phyloP scores from a whole-genome alignment of 257 asterid species.

The Plectranthus barbatus region DNA sequence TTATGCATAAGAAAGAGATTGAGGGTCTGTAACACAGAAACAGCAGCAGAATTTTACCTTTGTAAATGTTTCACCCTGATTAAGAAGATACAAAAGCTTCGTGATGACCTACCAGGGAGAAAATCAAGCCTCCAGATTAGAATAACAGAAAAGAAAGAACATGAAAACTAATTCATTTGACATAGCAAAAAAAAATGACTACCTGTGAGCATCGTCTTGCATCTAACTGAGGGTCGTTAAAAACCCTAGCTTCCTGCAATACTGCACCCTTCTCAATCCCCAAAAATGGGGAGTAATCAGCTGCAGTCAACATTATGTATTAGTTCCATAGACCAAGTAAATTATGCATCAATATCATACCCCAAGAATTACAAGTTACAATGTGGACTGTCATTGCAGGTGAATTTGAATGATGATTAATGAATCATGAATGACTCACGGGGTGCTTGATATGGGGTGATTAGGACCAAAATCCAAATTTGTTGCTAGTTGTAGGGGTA shows the following conservation, averaged over 20 bases:
- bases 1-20: constrained; percentile 3
- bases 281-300: constrained; percentile 82
- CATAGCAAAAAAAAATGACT: constrained; percentile 3
- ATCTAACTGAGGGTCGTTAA: constrained; percentile 96
- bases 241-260: constrained; percentile 96
- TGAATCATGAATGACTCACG: not conserved
- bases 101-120: constrained; percentile 67
- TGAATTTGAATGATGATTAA: not conserved
- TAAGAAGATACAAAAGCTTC: constrained; percentile 91
- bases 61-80: constrained; percentile 88
- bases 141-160: not conserved
- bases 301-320: constrained; percentile 30
- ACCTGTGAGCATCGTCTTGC: constrained; percentile 97
- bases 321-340: not conserved
- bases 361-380: not conserved
- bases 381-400: not conserved
- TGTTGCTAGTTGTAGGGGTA: not conserved
- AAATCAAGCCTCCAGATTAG: constrained; percentile 1
- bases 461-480: not conserved
- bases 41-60: constrained; percentile 39
- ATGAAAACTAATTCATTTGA: not conserved
- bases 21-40: not conserved
- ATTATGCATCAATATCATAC: not conserved
- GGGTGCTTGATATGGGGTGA: not conserved
- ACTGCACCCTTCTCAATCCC: constrained; percentile 99